These are phyloP conservation scores for Hericium alpestre DNA, from an alignment of 768 basidiomycete genomes.

Conservation along the genomic window DNA sequence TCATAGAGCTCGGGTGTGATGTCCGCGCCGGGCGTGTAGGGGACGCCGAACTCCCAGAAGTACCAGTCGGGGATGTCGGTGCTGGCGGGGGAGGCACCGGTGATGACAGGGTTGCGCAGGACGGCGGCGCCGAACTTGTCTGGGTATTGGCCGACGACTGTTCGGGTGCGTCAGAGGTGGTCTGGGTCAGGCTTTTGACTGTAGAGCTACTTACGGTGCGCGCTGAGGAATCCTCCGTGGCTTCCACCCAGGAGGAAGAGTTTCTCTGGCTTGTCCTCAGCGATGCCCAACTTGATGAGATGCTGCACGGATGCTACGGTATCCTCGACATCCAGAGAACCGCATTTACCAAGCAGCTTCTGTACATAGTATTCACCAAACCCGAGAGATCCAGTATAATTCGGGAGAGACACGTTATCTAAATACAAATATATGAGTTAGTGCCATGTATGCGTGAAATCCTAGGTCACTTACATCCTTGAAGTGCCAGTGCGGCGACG, in stretches of 20 bases:
- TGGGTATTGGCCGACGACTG: constrained; percentile 21
- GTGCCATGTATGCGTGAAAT: background rate
- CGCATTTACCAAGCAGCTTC: constrained; percentile 20
- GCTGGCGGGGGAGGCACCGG: constrained; percentile 14
- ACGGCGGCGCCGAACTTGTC: constrained; percentile 20
- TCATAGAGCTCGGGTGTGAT: constrained; percentile 14
- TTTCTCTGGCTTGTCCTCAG: constrained; percentile 14
- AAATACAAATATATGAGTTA: background rate
- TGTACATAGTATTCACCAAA: constrained; percentile 22
- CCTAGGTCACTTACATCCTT: constrained; percentile 15
- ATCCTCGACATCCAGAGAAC: constrained; percentile 24
- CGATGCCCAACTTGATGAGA: constrained; percentile 17
- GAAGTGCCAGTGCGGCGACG: constrained; percentile 10
- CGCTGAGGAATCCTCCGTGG: constrained; percentile 23
- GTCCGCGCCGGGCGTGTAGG: constrained; percentile 3
- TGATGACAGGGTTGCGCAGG: constrained; percentile 25
- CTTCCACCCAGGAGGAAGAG: constrained; percentile 20
- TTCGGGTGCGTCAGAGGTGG: background rate
- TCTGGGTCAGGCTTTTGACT: background rate
- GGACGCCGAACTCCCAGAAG: constrained; percentile 17
- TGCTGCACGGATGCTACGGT: constrained; percentile 16
- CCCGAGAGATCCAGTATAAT: constrained; percentile 26
- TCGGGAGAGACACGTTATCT: constrained; percentile 19
- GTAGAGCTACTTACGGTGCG: constrained; percentile 10
- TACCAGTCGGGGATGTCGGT: constrained; percentile 29